Conservation (phyloP, 2,329 filamentous ascomycete genomes). For the Claviceps humidiphila region DNA sequence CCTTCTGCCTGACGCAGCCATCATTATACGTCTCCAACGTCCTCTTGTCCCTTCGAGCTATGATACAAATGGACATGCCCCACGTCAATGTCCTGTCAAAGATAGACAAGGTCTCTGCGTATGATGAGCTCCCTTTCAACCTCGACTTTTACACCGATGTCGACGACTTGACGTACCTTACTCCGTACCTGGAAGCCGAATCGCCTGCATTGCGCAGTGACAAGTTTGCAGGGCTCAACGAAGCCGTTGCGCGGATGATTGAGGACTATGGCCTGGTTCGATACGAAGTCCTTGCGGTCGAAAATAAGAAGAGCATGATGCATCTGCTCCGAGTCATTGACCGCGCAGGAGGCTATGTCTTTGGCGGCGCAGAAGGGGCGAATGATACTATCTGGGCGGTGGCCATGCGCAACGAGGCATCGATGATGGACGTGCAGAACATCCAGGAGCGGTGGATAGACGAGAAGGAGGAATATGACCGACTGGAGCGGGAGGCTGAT, state of each 20-base stretch:
- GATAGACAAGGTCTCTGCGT: conserved; percentile 83
- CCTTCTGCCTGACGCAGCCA: conserved; percentile 81
- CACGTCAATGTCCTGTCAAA: conserved; percentile 95
- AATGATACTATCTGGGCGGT: conserved; percentile 98
- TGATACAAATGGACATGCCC: conserved; percentile 96
- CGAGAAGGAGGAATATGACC: conserved; percentile 75
- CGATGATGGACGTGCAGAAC: conserved; percentile 69
- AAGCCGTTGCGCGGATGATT: conserved; percentile 74
- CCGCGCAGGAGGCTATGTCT: conserved; percentile 82
- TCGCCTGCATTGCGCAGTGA: conserved; percentile 52
- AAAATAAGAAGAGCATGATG: conserved; percentile 97
- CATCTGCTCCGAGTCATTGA: conserved; percentile 79
- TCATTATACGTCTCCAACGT: conserved; percentile 92
- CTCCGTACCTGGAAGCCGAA: conserved; percentile 69
- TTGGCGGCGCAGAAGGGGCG: conserved; percentile 77
- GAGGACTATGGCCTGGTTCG: conserved; percentile 81
- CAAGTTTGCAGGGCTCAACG: conserved; percentile 76
- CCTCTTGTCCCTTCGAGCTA: conserved; percentile 81
- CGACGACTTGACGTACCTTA: conserved; percentile 75
- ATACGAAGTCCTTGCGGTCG: conserved; percentile 88
- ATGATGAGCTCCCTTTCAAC: conserved; percentile 82
- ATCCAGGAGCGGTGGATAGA: conserved; percentile 96
- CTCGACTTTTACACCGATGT: conserved; percentile 97
- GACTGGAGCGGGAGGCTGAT: conserved; percentile 58
- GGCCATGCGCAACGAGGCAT: conserved; percentile 67